A percentile compares a stretch with the other conserved stretches of the same genome.
These are phyloP conservation scores for Pseudonectria foliicola DNA, from an alignment of 2,329 filamentous ascomycete species.

Conservation along the genomic window DNA sequence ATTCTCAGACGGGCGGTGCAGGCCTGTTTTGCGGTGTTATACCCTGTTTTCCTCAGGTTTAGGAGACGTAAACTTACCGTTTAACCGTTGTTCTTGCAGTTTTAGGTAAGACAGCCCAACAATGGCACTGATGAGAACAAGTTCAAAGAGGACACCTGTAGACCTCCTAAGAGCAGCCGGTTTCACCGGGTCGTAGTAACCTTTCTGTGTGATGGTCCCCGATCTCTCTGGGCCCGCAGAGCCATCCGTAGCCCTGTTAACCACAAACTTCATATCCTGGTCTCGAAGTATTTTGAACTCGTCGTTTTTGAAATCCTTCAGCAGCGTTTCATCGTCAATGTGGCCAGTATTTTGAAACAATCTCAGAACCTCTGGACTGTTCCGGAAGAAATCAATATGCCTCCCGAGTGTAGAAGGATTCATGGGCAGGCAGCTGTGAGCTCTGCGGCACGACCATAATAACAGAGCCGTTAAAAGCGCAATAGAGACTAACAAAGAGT, in stretches of 20 bases:
- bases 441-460: constrained; percentile 6
- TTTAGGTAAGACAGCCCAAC: constrained; percentile 17
- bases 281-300: constrained; percentile 8
- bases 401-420: constrained; percentile 23
- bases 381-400: constrained; percentile 12
- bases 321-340: constrained; percentile 6
- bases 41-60: background rate
- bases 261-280: background rate
- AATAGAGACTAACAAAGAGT: constrained; percentile 20
- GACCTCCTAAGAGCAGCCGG: constrained; percentile 14
- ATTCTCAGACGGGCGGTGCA: constrained; percentile 22
- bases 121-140: constrained; percentile 9
- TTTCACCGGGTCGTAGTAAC: constrained; percentile 17
- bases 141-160: constrained; percentile 11
- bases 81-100: constrained; percentile 6
- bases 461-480: constrained; percentile 9
- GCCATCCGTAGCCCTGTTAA: background rate
- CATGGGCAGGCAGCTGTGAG: constrained; percentile 8
- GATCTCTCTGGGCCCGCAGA: background rate
- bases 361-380: constrained; percentile 5
- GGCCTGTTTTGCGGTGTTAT: constrained; percentile 15
- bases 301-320: constrained; percentile 4
- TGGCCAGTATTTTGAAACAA: constrained; percentile 9
- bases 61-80: constrained; percentile 12
- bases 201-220: constrained; percentile 2